phyloP scores from a whole-genome alignment of 2,329 filamentous ascomycete genomes.

The Leptographium radiaticola region DNA sequence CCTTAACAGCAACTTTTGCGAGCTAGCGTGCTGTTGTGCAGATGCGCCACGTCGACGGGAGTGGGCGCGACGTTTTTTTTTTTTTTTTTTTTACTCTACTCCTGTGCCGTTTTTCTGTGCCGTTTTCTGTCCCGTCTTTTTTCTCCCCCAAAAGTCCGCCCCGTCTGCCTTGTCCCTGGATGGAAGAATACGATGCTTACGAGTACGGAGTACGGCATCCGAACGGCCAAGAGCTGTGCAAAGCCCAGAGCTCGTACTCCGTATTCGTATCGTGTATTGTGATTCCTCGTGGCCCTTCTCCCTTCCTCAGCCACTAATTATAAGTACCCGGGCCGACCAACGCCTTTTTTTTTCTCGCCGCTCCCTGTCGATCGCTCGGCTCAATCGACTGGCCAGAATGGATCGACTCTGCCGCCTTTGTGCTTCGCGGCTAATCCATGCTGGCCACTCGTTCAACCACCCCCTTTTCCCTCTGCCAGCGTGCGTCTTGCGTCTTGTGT shows the following conservation, averaged over 20 bases:
- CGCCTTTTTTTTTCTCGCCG: no score
- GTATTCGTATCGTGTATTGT: no score
- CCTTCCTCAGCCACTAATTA: no score
- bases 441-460: not conserved
- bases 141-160: no score
- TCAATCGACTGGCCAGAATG: slow-evolving; percentile 7
- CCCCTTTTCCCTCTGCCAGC: not conserved
- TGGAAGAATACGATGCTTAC: no score
- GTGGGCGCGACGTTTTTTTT: not conserved
- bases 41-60: not conserved
- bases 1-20: not conserved
- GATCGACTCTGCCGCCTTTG: slow-evolving; percentile 4
- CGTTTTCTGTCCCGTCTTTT: not conserved
- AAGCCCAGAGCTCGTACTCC: no score
- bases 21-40: not conserved
- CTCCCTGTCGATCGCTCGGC: not conserved
- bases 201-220: no score
- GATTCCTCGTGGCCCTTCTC: no score
- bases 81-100: not conserved
- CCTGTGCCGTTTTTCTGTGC: not conserved
- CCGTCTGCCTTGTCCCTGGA: not conserved
- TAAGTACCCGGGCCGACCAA: no score
- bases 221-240: no score
- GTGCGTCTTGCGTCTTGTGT: not conserved
- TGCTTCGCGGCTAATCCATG: slow-evolving; percentile 5